Conservation (phyloP, 208 protist species). For the Wallacemonas sp. region DNA sequence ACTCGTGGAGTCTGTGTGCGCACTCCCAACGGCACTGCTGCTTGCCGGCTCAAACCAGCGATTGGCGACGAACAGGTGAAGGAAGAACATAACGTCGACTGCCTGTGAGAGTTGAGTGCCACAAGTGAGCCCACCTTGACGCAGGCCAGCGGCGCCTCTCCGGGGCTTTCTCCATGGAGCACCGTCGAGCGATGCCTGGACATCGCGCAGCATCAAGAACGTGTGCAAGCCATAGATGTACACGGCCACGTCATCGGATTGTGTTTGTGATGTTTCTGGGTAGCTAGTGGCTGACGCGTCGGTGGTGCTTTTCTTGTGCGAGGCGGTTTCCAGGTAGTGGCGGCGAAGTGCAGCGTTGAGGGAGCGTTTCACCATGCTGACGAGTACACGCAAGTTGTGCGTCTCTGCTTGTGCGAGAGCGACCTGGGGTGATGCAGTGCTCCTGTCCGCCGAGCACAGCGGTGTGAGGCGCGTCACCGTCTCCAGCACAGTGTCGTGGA, state of each 20-base stretch:
- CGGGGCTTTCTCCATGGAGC: background rate
- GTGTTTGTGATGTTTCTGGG: too few relatives aligned
- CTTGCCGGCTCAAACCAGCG: background rate
- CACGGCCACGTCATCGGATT: background rate
- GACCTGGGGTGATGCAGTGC: background rate
- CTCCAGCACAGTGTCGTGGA: slow-evolving; percentile 20
- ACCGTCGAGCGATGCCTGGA: background rate
- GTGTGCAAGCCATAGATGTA: slow-evolving; percentile 3
- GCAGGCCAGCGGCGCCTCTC: background rate
- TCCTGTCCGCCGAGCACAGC: background rate
- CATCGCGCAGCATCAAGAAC: slow-evolving; percentile 32
- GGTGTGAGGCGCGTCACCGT: background rate
- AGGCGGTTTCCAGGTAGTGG: slow-evolving; percentile 8
- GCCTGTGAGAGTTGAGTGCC: slow-evolving; percentile 50
- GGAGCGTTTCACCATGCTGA: slow-evolving; percentile 1
- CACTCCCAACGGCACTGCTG: background rate
- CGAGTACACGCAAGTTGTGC: background rate
- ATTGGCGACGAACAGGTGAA: slow-evolving; percentile 12
- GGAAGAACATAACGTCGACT: slow-evolving; percentile 66
- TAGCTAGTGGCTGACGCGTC: too few relatives aligned
- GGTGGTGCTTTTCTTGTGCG: background rate
- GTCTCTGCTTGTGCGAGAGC: background rate
- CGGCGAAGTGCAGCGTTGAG: background rate
- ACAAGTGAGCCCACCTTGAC: slow-evolving; percentile 27
- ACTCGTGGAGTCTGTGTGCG: too few relatives aligned